These are phyloP conservation scores for Castanospermum australe DNA, from an alignment of 306 rosid genomes.

Conservation along the genomic window DNA sequence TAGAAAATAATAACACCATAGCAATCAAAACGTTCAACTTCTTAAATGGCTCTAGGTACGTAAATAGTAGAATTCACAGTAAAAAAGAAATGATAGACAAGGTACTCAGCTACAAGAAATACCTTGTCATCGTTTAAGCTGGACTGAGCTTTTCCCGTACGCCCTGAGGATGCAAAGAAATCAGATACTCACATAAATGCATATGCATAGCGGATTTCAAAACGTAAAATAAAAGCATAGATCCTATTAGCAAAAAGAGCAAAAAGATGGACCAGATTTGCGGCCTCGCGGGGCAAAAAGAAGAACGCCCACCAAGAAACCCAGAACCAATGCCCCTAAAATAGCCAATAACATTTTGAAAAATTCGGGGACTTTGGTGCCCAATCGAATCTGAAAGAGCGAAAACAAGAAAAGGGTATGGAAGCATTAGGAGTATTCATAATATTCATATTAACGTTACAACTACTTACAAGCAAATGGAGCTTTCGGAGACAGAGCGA, in stretches of 20 bases:
- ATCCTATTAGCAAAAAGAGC: not conserved
- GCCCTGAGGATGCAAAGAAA: conserved; percentile 43
- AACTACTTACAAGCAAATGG: not conserved
- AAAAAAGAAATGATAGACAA: not conserved
- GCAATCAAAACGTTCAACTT: not conserved
- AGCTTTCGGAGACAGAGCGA: not conserved
- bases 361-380: conserved; percentile 21
- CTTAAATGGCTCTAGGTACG: no score
- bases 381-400: conserved; percentile 30
- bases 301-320: conserved; percentile 47
- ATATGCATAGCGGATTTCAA: not conserved
- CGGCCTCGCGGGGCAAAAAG: conserved; percentile 40
- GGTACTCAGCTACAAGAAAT: not conserved
- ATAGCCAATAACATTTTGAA: conserved; percentile 43
- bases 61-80: not conserved
- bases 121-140: conserved; percentile 50
- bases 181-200: not conserved
- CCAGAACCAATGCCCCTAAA: conserved; percentile 50
- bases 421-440: not conserved
- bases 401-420: conserved; percentile 8
- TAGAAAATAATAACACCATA: not conserved
- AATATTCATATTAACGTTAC: not conserved
- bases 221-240: not conserved
- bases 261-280: conserved; percentile 40
- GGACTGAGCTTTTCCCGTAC: conserved; percentile 30